Percentiles rank a stretch among this genome's conserved stretches.
Conservation (phyloP, 2,329 filamentous ascomycete species). For the Penicillium nordicum region DNA sequence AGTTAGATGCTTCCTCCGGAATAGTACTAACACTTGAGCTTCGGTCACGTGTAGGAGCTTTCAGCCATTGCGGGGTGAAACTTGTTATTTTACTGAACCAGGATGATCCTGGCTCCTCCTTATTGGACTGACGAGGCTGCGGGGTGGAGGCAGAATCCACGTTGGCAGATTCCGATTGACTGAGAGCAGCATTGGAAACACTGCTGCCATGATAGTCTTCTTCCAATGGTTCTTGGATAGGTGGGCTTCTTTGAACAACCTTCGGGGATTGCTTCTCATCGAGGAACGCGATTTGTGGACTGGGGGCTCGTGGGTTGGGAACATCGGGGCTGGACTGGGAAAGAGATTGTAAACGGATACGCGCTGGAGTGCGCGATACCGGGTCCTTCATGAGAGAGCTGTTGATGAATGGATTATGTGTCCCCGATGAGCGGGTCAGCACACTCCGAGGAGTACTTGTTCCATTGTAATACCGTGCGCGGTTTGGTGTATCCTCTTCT, state of each 20-base stretch:
- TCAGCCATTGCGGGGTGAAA: conserved; percentile 35
- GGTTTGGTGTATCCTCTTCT: conserved; percentile 36
- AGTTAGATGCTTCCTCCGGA: conserved; percentile 7
- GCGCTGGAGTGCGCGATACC: conserved; percentile 19
- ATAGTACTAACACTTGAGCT: conserved; percentile 15
- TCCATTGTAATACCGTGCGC: conserved; percentile 36
- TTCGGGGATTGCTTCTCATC: background rate
- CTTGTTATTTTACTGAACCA: conserved; percentile 38
- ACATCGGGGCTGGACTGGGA: conserved; percentile 26
- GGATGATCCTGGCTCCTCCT: conserved; percentile 29
- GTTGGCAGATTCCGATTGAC: conserved; percentile 14
- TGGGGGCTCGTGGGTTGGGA: background rate
- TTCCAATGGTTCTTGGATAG: background rate
- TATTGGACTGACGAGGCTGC: conserved; percentile 13
- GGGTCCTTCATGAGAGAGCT: conserved; percentile 13
- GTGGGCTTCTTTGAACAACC: background rate
- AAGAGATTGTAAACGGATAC: conserved; percentile 22
- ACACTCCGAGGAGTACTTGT: conserved; percentile 31
- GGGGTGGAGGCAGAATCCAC: conserved; percentile 24
- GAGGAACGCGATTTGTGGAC: background rate
- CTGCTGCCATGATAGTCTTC: conserved; percentile 9
- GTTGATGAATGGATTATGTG: conserved; percentile 12
- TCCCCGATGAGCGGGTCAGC: conserved; percentile 15
- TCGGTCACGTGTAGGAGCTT: conserved; percentile 25
- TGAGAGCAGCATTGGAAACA: conserved; percentile 14